A percentile compares a stretch with the other conserved stretches of the same genome.
Evolutionary conservation across 2,329 filamentous ascomycete species (phyloP).

Genomic region (Diaporthe batatas): DNA sequence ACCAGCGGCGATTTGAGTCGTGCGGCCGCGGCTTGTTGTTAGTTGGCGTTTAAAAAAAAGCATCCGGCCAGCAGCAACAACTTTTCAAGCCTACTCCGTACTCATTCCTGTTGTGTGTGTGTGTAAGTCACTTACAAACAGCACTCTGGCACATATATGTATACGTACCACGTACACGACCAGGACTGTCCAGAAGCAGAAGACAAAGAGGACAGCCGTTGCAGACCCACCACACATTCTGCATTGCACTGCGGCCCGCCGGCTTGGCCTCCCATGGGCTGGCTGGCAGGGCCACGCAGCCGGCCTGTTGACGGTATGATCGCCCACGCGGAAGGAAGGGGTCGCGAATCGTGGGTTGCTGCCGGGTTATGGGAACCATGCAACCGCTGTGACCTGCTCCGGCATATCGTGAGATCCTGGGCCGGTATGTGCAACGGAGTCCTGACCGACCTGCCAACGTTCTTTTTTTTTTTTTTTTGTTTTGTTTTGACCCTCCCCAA

Average conservation of each 20-base stretch:
- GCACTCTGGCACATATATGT: no score
- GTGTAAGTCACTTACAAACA: background rate
- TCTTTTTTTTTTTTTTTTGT: background rate
- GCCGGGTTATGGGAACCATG: conserved; percentile 28
- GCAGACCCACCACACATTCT: background rate
- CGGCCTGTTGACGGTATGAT: conserved; percentile 2
- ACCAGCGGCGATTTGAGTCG: background rate
- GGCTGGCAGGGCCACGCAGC: background rate
- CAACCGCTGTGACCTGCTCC: conserved; percentile 32
- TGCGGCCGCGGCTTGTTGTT: background rate
- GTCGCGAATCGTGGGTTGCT: conserved; percentile 9
- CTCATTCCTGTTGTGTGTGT: no score
- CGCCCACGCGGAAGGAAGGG: background rate
- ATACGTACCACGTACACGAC: no score
- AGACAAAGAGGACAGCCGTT: conserved; percentile 12
- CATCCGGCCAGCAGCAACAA: background rate
- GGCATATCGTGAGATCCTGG: conserved; percentile 32
- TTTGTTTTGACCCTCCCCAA: background rate
- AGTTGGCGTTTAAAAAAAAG: background rate
- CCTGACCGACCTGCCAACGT: background rate
- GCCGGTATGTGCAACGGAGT: no score
- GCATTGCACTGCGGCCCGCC: conserved; percentile 17
- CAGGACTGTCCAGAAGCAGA: background rate
- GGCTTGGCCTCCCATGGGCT: background rate
- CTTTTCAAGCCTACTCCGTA: no score